Conservation (phyloP, 306 rosid species). For the Trifolium repens region DNA sequence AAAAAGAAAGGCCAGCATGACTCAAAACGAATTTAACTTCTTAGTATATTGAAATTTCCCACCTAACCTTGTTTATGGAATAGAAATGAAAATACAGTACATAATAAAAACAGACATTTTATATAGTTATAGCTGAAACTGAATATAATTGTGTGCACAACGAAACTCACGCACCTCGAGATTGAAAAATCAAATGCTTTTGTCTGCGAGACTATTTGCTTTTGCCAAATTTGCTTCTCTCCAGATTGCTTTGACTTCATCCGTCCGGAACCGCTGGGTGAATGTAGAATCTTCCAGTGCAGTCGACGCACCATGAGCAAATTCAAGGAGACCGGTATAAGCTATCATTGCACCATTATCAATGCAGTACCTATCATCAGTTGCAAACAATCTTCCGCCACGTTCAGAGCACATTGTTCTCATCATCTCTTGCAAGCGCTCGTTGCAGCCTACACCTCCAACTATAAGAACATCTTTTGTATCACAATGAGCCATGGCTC, state of each 20-base stretch:
- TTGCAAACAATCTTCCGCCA: constrained; percentile 87
- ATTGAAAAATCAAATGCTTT: constrained; percentile 41
- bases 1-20: neutral
- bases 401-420: constrained; percentile 88
- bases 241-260: constrained; percentile 94
- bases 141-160: constrained; percentile 1
- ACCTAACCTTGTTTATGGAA: constrained; percentile 17
- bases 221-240: constrained; percentile 56
- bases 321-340: constrained; percentile 89
- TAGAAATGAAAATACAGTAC: neutral
- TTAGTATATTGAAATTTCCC: neutral
- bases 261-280: constrained; percentile 90
- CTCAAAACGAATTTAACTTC: neutral
- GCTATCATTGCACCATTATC: constrained; percentile 99
- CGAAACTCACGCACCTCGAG: constrained; percentile 27
- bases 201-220: constrained; percentile 38
- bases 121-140: neutral
- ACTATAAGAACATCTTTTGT: constrained; percentile 86
- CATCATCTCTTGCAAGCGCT: constrained; percentile 94
- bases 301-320: constrained; percentile 68
- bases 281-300: constrained; percentile 75
- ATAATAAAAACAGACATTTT: neutral
- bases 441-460: constrained; percentile 95
- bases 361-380: constrained; percentile 89
- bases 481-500: constrained; percentile 98